These are phyloP conservation scores for Hymenoscyphus repandus DNA, from an alignment of 2,329 filamentous ascomycete species.

Conservation along the genomic window DNA sequence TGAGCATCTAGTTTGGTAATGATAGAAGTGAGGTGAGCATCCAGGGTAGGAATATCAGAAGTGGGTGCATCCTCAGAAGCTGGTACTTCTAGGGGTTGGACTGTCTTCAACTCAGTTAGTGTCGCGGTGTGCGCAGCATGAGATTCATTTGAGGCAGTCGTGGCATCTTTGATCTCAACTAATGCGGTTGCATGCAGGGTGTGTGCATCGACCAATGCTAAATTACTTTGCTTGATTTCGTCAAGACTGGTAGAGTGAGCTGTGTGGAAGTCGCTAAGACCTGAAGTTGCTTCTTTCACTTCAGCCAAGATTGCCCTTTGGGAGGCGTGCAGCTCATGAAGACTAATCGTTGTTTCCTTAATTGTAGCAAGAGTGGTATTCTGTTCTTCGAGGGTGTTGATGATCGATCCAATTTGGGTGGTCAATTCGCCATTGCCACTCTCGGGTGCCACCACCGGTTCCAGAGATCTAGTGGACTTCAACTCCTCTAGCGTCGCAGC, in stretches of 20 bases:
- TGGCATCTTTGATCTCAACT: slow-evolving; percentile 4
- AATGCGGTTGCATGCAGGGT: background rate
- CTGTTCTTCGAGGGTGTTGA: slow-evolving; percentile 13
- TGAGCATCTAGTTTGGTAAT: slow-evolving; percentile 18
- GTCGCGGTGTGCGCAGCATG: slow-evolving; percentile 5
- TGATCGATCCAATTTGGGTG: slow-evolving; percentile 13
- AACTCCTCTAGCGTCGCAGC: background rate
- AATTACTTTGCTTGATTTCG: slow-evolving; percentile 11
- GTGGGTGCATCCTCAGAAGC: background rate
- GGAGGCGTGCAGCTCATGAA: slow-evolving; percentile 10
- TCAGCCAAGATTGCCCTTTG: slow-evolving; percentile 14
- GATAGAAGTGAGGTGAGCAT: slow-evolving; percentile 18
- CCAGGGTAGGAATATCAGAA: slow-evolving; percentile 12
- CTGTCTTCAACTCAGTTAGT: slow-evolving; percentile 4
- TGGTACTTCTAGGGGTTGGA: slow-evolving; percentile 1
- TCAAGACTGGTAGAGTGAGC: slow-evolving; percentile 9
- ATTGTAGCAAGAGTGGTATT: slow-evolving; percentile 12
- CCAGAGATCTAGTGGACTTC: background rate
- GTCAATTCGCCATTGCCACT: slow-evolving; percentile 8
- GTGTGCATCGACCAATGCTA: no score
- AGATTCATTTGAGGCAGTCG: slow-evolving; percentile 7
- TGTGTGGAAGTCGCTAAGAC: slow-evolving; percentile 14
- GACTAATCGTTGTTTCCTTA: slow-evolving; percentile 15
- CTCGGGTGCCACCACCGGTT: background rate
- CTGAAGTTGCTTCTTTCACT: slow-evolving; percentile 12